These are phyloP conservation scores for Avena eriantha DNA, from an alignment of 176 grass and related monocot species.

Conservation along the genomic window DNA sequence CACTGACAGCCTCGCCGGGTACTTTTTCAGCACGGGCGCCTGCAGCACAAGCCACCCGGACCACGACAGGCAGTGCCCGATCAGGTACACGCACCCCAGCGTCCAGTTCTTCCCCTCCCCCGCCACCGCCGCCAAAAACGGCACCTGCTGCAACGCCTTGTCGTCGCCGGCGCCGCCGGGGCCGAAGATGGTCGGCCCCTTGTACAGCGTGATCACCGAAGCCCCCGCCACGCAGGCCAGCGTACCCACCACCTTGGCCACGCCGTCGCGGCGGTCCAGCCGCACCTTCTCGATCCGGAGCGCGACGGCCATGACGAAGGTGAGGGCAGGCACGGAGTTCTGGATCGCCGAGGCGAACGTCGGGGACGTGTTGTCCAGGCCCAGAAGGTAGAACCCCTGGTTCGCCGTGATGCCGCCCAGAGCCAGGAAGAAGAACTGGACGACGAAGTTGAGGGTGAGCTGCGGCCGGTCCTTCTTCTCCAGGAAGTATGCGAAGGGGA, in stretches of 20 bases:
- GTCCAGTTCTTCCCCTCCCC: constrained; percentile 81
- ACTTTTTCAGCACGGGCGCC: constrained; percentile 93
- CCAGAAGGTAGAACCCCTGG: constrained; percentile 96
- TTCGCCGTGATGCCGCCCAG: constrained; percentile 95
- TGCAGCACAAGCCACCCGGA: constrained; percentile 98
- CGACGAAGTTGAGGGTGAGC: constrained; percentile 64
- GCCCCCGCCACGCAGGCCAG: constrained; percentile 86
- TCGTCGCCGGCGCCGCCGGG: constrained; percentile 31
- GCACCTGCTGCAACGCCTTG: not conserved
- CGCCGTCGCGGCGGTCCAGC: constrained; percentile 77
- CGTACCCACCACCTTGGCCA: constrained; percentile 78
- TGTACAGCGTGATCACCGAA: constrained; percentile 93
- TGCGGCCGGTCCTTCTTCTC: constrained; percentile 94
- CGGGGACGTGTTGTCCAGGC: constrained; percentile 88
- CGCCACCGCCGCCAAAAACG: constrained; percentile 23
- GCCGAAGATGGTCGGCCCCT: constrained; percentile 78
- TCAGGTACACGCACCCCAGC: constrained; percentile 89
- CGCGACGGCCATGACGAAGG: constrained; percentile 92
- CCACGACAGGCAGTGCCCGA: constrained; percentile 98
- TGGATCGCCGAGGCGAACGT: constrained; percentile 98
- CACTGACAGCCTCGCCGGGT: constrained; percentile 87
- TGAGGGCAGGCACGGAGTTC: constrained; percentile 97
- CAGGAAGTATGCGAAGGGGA: constrained; percentile 94
- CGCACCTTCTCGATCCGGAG: constrained; percentile 92
- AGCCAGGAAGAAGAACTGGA: constrained; percentile 96